Base-by-base conservation (phyloP, 2,329 filamentous ascomycete species). In the Pseudocercospora eumusae region DNA sequence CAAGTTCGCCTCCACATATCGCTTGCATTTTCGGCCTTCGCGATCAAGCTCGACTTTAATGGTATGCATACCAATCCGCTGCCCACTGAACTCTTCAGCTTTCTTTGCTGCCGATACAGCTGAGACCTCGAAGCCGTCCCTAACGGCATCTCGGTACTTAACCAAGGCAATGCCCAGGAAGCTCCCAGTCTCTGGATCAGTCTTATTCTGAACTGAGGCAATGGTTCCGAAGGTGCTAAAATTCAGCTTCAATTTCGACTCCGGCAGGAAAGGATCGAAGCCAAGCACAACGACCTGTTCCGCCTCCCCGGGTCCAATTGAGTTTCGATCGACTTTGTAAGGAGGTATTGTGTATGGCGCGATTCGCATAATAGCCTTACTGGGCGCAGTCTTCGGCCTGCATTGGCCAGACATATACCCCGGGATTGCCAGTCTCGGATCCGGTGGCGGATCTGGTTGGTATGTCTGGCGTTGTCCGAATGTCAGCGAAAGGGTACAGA, bases 131-230 rank as follows among this genome's bases (percentile, higher is more conserved):
- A 79, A 71, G 70, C 78, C 86, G 60, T 74, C 71, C 72, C 79
- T 81, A 67, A 80, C 79, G 76, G 79, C 86, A 74, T 98, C 93
- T 71, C 89, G 88, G 76, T 96, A 99, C 62, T 89, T 88, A 73
- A 99, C 92, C 15, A 92, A 91, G 67, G 91, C 96, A 74, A 99
- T 93, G 11, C 95, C 95, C 11, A 99, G 84, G 73, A 96, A 96
- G 72, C 91, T 95, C 18, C 95, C 95, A 11, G 93, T 98, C 61
- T 93, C 89, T 8, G 95, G 95, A 76, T 99, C 92, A 71, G 96
- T 93, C 75, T 96, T 93, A 73, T 97, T 97, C 72, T 91, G 92
- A 70, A 96, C 89, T 72, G 93, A 90, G 49, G 89, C 89, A 66
- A 99, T 93, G 62, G 96, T 91, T 57, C 92, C 92, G 77, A 90